phyloP scores from a whole-genome alignment of 1,284 basidiomycete genomes.

The Macrocystidia cucumis region DNA sequence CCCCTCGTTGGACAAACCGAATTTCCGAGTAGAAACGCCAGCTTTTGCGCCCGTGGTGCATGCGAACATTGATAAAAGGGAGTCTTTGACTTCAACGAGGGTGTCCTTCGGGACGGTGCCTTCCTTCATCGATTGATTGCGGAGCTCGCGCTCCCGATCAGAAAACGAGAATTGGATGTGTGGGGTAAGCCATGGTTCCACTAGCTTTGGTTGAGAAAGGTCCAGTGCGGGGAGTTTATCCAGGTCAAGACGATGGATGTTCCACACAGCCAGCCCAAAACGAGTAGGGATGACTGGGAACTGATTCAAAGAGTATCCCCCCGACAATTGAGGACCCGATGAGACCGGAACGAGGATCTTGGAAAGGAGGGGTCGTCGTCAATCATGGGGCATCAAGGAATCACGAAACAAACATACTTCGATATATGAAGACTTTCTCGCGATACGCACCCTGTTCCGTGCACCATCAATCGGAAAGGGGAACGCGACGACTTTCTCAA shows the following conservation, averaged over 20 bases:
- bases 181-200: constrained; percentile 14
- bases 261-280: constrained; percentile 21
- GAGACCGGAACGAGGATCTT: no score
- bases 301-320: no score
- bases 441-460: constrained; percentile 32
- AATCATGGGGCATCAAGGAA: no score
- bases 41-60: constrained; percentile 7
- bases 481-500: constrained; percentile 16
- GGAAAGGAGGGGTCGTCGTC: no score
- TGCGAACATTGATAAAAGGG: constrained; percentile 11
- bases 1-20: constrained; percentile 11
- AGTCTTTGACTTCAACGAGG: constrained; percentile 12
- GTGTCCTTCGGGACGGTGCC: no score
- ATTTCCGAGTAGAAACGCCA: no score
- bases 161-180: no score
- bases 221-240: constrained; percentile 24
- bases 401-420: constrained; percentile 43
- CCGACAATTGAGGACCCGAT: no score
- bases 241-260: constrained; percentile 33
- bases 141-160: no score
- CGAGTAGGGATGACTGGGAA: constrained; percentile 21
- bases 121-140: no score
- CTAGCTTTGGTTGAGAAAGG: constrained; percentile 7
- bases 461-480: constrained; percentile 27
- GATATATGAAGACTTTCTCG: constrained; percentile 43